Base-by-base conservation (phyloP, 106 monocot genomes). In the Posidonia australis region DNA sequence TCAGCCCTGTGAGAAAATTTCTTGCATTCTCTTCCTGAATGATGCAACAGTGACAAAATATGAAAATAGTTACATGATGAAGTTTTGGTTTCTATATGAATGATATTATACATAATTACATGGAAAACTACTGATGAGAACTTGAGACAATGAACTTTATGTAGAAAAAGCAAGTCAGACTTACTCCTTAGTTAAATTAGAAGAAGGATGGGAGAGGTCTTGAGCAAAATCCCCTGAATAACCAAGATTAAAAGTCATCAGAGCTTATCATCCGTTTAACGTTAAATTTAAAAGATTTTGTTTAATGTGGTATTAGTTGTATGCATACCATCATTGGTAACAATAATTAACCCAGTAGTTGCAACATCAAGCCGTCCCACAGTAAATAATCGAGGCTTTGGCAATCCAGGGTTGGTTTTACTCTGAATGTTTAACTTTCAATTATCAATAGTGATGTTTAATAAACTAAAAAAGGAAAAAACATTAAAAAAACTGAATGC, bases 301-400 rank as follows among this genome's bases (percentile, higher is more conserved):
- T 14, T 48, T 10, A 4, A 1, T 2, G 26, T 29, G 13, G 59
- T 0, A 31, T 59, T 44, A 22, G 19, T 19, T 45, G 21, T 21
- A 44, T 20, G 10, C 61, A 67, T 91, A 91, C 98, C 98, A 72
- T 98, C 98, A 83, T 91, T 98, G 28, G 98, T 98, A 44, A 98
- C 81, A 66, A 98, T 81, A 62, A 98, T 90, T 57, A 98, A 73
- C 14, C 91, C 98, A 72, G 81, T 79, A 62, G 98, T 98, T 51
- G 91, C 87, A 83, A 98, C 98, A 77, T 98, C 98, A 61, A 98
- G 87, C 27, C 98, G 87, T n/a, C 98, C 98, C 21, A 91, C 87
- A 46, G 91, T 98, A 70, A 88, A 98, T 42, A 98, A 74, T 27
- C 80, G 70, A 26, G 91, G 98, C 74, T 79, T 83, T 76, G 91